A percentile compares a stretch with the other conserved stretches of the same genome.
Conservation (phyloP, 768 basidiomycete species). For the Collybia sordida region DNA sequence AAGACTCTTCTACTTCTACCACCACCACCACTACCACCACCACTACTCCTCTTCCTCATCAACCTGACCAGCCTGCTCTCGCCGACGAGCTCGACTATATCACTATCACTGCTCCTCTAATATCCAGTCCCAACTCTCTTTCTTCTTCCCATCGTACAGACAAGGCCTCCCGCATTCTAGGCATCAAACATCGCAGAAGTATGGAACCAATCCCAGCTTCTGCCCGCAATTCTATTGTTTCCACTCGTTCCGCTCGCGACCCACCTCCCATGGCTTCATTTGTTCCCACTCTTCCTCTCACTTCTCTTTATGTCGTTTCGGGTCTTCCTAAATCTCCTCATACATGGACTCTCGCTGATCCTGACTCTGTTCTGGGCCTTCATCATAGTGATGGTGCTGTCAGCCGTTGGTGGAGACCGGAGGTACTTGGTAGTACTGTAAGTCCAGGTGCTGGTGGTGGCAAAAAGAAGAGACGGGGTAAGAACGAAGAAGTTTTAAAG, state of each 20-base stretch:
- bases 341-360: conserved; percentile 88
- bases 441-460: conserved; percentile 82
- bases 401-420: conserved; percentile 87
- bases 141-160: conserved; percentile 48
- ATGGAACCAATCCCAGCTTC: conserved; percentile 88
- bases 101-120: conserved; percentile 36
- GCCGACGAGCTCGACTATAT: conserved; percentile 79
- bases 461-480: conserved; percentile 70
- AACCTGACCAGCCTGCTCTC: conserved; percentile 42
- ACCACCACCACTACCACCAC: conserved; percentile 19
- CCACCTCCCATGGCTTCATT: conserved; percentile 59
- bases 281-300: conserved; percentile 70
- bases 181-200: conserved; percentile 69
- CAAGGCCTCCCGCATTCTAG: conserved; percentile 78
- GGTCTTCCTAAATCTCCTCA: conserved; percentile 88
- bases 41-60: conserved; percentile 26
- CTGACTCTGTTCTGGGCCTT: conserved; percentile 77
- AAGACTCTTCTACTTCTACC: conserved; percentile 22
- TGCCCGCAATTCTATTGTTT: conserved; percentile 73
- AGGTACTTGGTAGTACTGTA: conserved; percentile 86
- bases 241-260: conserved; percentile 65
- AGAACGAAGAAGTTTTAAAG: conserved; percentile 65
- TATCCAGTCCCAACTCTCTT: conserved; percentile 33
- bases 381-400: conserved; percentile 86
- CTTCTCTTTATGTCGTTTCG: conserved; percentile 84